Conservation (phyloP, 345 rosid species). For the Euphorbia lathyris region DNA sequence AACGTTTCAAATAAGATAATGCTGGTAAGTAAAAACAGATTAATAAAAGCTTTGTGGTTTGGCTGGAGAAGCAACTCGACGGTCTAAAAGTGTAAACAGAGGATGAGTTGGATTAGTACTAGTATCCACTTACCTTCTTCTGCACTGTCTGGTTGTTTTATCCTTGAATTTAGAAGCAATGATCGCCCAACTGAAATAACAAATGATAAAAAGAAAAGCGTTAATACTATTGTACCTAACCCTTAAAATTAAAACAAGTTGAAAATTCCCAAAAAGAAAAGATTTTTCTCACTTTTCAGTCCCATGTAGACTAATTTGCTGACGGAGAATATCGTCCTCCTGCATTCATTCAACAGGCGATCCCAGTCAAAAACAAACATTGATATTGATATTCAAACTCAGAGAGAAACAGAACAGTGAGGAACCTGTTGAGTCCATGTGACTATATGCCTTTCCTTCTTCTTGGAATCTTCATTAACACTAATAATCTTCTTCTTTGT, state of each 20-base stretch:
- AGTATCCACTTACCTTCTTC: constrained; percentile 66
- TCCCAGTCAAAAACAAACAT: constrained; percentile 10
- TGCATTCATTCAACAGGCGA: constrained; percentile 35
- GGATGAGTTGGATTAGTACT: not conserved
- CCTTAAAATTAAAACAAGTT: not conserved
- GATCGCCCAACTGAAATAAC: constrained; percentile 74
- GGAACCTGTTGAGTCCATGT: constrained; percentile 58
- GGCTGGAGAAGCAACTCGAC: not conserved
- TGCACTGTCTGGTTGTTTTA: constrained; percentile 94
- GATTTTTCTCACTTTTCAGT: constrained; percentile 88
- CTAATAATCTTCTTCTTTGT: constrained; percentile 44
- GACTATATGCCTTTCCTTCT: constrained; percentile 83
- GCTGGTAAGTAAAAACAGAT: not conserved
- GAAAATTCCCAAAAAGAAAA: not conserved
- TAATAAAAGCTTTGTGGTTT: not conserved
- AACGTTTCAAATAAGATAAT: constrained; percentile 23
- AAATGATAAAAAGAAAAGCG: constrained; percentile 10
- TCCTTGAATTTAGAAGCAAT: constrained; percentile 90
- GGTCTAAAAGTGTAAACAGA: constrained; percentile 16
- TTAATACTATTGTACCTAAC: constrained; percentile 8
- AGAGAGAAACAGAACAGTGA: not conserved
- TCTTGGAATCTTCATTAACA: constrained; percentile 61
- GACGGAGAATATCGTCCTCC: constrained; percentile 94
- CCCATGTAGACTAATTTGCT: constrained; percentile 75
- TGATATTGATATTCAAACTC: not conserved